Percentiles rank a stretch among this genome's conserved stretches.
Evolutionary conservation across 108 stramenopile genomes (phyloP).

Genomic region (Cyclostephanos tholiformis): DNA sequence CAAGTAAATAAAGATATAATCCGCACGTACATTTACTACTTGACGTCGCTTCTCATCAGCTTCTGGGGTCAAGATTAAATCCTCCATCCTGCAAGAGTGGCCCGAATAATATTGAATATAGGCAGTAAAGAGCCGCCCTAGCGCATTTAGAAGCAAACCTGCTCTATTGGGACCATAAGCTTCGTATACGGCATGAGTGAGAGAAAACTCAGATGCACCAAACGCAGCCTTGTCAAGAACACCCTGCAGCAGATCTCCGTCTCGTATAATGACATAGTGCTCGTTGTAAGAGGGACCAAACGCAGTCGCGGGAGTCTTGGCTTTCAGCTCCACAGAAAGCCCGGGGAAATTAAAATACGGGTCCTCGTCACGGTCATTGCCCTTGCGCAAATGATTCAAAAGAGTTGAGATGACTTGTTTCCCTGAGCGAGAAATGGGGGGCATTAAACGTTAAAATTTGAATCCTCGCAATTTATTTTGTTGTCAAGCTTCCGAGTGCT

Average conservation of each 20-base stretch:
- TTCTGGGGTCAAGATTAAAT: constrained; percentile 87
- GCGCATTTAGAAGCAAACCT: constrained; percentile 83
- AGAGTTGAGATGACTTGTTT: constrained; percentile 95
- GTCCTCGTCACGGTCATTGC: constrained; percentile 72
- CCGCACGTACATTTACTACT: constrained; percentile 59
- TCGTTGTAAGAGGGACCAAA: constrained; percentile 91
- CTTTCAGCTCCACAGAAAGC: constrained; percentile 87
- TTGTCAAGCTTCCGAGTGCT: neutral
- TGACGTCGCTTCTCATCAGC: constrained; percentile 80
- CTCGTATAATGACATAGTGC: constrained; percentile 88
- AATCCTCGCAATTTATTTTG: no score
- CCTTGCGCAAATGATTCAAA: constrained; percentile 79
- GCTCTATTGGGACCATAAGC: constrained; percentile 94
- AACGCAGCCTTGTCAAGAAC: constrained; percentile 98
- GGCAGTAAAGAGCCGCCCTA: constrained; percentile 96
- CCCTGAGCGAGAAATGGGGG: neutral
- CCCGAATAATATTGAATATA: constrained; percentile 94
- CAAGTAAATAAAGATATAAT: neutral
- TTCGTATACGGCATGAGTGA: constrained; percentile 97
- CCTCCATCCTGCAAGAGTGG: constrained; percentile 97
- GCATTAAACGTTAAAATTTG: neutral
- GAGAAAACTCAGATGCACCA: constrained; percentile 90
- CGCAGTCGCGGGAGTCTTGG: constrained; percentile 90
- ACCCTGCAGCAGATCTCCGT: constrained; percentile 92
- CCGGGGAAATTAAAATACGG: constrained; percentile 67